Evolutionary conservation across 495 filamentous ascomycete species (phyloP).

Genomic region (Lasiosphaeriaceae sp.): DNA sequence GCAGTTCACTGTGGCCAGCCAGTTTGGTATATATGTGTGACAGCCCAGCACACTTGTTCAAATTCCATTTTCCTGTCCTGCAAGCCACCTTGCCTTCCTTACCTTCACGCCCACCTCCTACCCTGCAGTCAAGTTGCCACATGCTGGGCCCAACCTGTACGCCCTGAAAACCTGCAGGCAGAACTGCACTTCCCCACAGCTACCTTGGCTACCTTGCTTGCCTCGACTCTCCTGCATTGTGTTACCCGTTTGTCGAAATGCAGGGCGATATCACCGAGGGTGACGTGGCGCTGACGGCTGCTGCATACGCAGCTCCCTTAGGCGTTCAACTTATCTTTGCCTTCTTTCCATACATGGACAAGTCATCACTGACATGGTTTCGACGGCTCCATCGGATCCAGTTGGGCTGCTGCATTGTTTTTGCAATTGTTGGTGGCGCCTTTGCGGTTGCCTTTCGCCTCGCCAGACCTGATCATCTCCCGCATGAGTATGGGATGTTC

Average conservation of each 20-base stretch:
- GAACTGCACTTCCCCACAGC: not conserved
- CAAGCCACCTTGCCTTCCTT: not conserved
- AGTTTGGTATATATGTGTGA: not conserved
- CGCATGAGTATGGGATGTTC: not conserved
- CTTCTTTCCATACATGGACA: not conserved
- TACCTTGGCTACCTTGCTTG: not conserved
- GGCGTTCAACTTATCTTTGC: not conserved
- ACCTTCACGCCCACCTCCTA: too few relatives aligned
- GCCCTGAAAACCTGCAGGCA: not conserved
- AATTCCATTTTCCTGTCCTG: too few relatives aligned
- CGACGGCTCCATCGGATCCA: not conserved
- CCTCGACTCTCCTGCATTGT: not conserved
- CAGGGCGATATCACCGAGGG: not conserved
- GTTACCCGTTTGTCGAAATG: slow-evolving; percentile 1
- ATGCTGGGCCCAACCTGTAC: too few relatives aligned
- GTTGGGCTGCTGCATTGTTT: not conserved
- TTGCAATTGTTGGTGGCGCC: not conserved
- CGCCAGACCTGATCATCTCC: not conserved
- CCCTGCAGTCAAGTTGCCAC: too few relatives aligned
- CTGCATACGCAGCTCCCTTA: not conserved
- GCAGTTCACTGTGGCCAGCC: not conserved
- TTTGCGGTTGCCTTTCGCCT: not conserved
- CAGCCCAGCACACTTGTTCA: too few relatives aligned
- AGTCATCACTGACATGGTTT: too few relatives aligned
- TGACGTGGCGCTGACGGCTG: not conserved